These are phyloP conservation scores for Beauveria brongniartii DNA, from an alignment of 2,329 filamentous ascomycete genomes.

Conservation along the genomic window DNA sequence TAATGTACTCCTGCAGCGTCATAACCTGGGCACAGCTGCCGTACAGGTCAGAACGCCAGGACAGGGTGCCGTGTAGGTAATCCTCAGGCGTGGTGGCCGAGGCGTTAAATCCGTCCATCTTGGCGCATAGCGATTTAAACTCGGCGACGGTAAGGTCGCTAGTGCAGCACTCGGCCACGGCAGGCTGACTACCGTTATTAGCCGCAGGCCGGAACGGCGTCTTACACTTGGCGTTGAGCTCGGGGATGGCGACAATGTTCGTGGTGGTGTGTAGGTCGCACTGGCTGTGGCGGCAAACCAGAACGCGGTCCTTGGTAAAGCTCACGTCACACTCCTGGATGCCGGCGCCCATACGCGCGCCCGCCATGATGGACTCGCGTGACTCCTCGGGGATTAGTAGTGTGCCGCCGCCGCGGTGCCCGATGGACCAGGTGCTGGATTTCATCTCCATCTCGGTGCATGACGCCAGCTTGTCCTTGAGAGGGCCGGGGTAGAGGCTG, in stretches of 20 bases:
- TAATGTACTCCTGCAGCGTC: conserved; percentile 54
- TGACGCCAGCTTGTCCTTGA: conserved; percentile 51
- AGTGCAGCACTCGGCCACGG: conserved; percentile 61
- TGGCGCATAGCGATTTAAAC: conserved; percentile 59
- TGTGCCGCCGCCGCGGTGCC: conserved; percentile 53
- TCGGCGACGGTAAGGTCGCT: conserved; percentile 61
- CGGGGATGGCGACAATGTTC: conserved; percentile 54
- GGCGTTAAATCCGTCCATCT: conserved; percentile 59
- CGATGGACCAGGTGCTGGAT: conserved; percentile 49
- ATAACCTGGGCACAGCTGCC: conserved; percentile 54
- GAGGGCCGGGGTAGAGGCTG: conserved; percentile 50
- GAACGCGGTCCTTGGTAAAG: conserved; percentile 55
- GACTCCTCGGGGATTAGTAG: conserved; percentile 60
- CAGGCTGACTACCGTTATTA: conserved; percentile 32
- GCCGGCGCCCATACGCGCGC: conserved; percentile 59
- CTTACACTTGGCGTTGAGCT: conserved; percentile 57
- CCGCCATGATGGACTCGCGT: conserved; percentile 49
- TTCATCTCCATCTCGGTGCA: conserved; percentile 48
- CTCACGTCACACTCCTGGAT: conserved; percentile 61
- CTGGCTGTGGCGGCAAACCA: conserved; percentile 61
- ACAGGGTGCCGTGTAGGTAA: conserved; percentile 50
- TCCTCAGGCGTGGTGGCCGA: conserved; percentile 48
- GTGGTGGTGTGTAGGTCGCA: conserved; percentile 64
- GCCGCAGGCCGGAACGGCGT: conserved; percentile 50
- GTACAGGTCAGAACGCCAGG: conserved; percentile 59